Conservation (phyloP, 2,329 filamentous ascomycete species). For the Penicillium thymicola region DNA sequence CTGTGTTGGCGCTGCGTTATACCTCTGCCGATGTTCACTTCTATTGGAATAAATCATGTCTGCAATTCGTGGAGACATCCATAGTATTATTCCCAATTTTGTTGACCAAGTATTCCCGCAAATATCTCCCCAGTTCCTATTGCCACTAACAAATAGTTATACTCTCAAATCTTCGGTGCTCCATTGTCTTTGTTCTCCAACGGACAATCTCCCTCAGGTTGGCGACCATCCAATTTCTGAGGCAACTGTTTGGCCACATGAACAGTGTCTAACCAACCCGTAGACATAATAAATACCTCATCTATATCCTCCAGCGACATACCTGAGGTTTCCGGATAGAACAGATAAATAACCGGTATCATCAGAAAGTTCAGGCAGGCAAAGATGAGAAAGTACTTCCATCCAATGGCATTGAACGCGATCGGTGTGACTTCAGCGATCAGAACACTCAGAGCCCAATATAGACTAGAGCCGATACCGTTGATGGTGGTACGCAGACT, state of each 20-base stretch:
- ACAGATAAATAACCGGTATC: conserved; percentile 36
- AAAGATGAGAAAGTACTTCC: conserved; percentile 46
- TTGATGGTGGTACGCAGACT: conserved; percentile 50
- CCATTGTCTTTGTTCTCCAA: not conserved
- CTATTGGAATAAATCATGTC: no score
- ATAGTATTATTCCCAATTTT: not conserved
- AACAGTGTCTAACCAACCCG: not conserved
- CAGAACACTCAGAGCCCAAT: conserved; percentile 41
- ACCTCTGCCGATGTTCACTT: no score
- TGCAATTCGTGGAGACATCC: no score
- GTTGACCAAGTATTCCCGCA: not conserved
- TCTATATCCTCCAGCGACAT: no score
- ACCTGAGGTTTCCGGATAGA: conserved; percentile 1
- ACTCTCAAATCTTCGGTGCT: not conserved
- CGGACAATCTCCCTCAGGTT: not conserved
- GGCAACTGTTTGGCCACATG: not conserved
- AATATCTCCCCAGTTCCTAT: no score
- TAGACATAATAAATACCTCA: not conserved
- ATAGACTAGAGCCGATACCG: conserved; percentile 50
- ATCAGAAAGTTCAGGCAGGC: conserved; percentile 39
- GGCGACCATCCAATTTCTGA: not conserved
- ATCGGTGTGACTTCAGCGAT: conserved; percentile 39
- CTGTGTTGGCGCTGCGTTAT: no score
- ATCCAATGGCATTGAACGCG: conserved; percentile 47
- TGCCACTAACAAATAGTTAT: no score